phyloP scores from a whole-genome alignment of 768 basidiomycete species.

The Tylopilus subfusipes region DNA sequence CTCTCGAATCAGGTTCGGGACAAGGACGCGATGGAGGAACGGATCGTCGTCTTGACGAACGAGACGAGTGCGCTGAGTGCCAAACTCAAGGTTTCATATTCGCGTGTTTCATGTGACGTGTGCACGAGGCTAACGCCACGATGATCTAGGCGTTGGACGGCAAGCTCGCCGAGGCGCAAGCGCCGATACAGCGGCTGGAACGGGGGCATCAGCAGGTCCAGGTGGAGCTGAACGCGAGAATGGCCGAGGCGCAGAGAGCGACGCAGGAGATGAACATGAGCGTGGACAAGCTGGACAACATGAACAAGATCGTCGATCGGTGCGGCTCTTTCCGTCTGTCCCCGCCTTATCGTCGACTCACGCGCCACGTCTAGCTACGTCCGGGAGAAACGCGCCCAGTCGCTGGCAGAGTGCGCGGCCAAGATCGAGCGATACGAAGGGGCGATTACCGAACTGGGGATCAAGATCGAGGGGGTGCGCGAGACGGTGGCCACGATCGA shows the following conservation, averaged over 20 bases:
- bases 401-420: conserved; percentile 56
- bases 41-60: conserved; percentile 53
- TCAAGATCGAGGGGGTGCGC: conserved; percentile 41
- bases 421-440: conserved; percentile 48
- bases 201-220: conserved; percentile 49
- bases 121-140: background rate
- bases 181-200: conserved; percentile 63
- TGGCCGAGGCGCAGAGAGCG: conserved; percentile 48
- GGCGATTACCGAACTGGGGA: conserved; percentile 40
- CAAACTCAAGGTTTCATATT: conserved; percentile 47
- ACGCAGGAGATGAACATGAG: conserved; percentile 66
- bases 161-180: conserved; percentile 57
- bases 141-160: conserved; percentile 55
- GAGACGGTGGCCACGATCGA: conserved; percentile 56
- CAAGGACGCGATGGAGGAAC: conserved; percentile 51
- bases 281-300: conserved; percentile 56
- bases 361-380: conserved; percentile 72
- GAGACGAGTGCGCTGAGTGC: conserved; percentile 46
- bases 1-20: conserved; percentile 57
- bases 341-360: background rate
- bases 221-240: conserved; percentile 46
- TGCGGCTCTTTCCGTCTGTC: conserved; percentile 22
- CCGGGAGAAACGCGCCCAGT: conserved; percentile 59
- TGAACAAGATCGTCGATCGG: conserved; percentile 66
- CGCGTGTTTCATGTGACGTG: too few relatives aligned